Conservation (phyloP, 1,284 basidiomycete genomes). For the Lignosus rhinocerotis region DNA sequence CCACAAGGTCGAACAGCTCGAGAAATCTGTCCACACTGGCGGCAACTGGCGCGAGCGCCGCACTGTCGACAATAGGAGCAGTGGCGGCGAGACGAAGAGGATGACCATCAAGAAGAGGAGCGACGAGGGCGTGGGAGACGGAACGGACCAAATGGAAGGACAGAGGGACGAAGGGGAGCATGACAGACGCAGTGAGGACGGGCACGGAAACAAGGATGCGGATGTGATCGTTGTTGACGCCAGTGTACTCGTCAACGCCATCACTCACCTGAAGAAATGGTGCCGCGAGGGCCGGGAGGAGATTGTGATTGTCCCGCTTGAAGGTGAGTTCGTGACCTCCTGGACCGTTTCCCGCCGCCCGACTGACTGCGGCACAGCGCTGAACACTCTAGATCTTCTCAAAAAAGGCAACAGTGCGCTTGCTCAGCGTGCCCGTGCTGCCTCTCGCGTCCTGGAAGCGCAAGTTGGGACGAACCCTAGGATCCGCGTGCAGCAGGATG, state of each 20-base stretch:
- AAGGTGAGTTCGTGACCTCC: conserved; percentile 56
- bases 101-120: conserved; percentile 27
- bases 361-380: conserved; percentile 47
- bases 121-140: conserved; percentile 18
- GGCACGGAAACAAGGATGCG: conserved; percentile 55
- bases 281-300: conserved; percentile 70
- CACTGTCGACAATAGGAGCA: conserved; percentile 24
- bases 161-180: conserved; percentile 24
- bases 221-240: conserved; percentile 83
- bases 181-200: conserved; percentile 38
- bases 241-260: conserved; percentile 82
- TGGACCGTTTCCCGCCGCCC: not conserved
- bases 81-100: conserved; percentile 29
- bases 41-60: conserved; percentile 59
- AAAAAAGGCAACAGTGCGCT: conserved; percentile 85
- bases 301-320: conserved; percentile 80
- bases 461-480: conserved; percentile 79
- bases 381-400: conserved; percentile 90
- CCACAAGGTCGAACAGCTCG: conserved; percentile 82
- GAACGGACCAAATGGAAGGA: conserved; percentile 21
- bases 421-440: conserved; percentile 79
- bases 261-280: conserved; percentile 82
- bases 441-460: conserved; percentile 79
- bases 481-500: conserved; percentile 75
- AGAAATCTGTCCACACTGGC: conserved; percentile 66